Conservation (phyloP, 768 basidiomycete genomes). For the Wakefieldia striispora region DNA sequence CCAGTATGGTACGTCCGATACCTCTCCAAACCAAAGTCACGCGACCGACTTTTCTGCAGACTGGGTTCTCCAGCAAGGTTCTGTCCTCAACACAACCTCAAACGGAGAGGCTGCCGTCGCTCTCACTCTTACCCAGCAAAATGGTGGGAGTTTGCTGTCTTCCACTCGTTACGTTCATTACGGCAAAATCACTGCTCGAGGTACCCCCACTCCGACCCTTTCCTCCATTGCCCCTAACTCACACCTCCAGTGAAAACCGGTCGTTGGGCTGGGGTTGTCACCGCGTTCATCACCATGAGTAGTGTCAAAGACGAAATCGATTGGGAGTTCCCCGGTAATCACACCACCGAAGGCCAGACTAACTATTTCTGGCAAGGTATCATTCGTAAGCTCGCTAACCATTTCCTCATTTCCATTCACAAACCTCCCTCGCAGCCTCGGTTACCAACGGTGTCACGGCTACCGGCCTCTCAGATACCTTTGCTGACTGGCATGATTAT, state of each 20-base stretch:
- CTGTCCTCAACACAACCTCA: conserved; percentile 59
- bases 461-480: conserved; percentile 59
- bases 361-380: conserved; percentile 80
- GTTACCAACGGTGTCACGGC: conserved; percentile 49
- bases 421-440: conserved; percentile 32
- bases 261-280: conserved; percentile 77
- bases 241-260: conserved; percentile 64
- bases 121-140: conserved; percentile 62
- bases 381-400: conserved; percentile 47
- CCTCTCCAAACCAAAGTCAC: background rate
- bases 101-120: conserved; percentile 60
- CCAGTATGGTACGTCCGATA: conserved; percentile 49
- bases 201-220: conserved; percentile 33
- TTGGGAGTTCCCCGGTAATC: conserved; percentile 77
- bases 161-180: conserved; percentile 83
- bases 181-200: conserved; percentile 64
- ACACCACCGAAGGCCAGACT: conserved; percentile 65
- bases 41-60: conserved; percentile 37
- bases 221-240: background rate
- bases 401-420: background rate
- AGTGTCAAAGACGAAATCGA: conserved; percentile 85
- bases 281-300: conserved; percentile 84
- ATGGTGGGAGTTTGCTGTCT: conserved; percentile 76
- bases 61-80: conserved; percentile 70
- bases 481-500: conserved; percentile 69